These are phyloP conservation scores for Hypomontagnella monticulosa DNA, from an alignment of 495 filamentous ascomycete genomes.

Conservation along the genomic window DNA sequence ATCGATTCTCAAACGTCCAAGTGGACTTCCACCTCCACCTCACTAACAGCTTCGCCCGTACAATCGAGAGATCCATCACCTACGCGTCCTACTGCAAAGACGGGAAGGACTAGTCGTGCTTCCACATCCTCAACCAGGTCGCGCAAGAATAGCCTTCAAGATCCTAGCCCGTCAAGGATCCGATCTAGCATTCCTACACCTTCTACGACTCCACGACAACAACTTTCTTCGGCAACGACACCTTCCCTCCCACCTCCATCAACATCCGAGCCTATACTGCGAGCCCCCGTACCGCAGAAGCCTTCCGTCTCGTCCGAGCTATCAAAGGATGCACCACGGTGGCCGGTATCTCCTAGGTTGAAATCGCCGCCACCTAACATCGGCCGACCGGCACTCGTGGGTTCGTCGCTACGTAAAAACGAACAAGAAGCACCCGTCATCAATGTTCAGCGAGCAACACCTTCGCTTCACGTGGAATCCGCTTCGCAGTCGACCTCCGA, in stretches of 20 bases:
- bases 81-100: slow-evolving; percentile 47
- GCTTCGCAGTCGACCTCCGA: slow-evolving; percentile 53
- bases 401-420: slow-evolving; percentile 54
- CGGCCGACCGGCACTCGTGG: slow-evolving; percentile 50
- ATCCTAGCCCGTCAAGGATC: slow-evolving; percentile 71
- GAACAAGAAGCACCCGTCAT: slow-evolving; percentile 62
- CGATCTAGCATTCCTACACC: slow-evolving; percentile 64
- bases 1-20: slow-evolving; percentile 48
- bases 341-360: slow-evolving; percentile 72
- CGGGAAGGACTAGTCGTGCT: slow-evolving; percentile 36
- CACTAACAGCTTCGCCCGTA: slow-evolving; percentile 57
- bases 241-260: slow-evolving; percentile 65
- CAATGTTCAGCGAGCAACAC: slow-evolving; percentile 63
- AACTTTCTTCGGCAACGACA: slow-evolving; percentile 69
- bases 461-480: slow-evolving; percentile 52
- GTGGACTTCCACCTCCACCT: slow-evolving; percentile 58
- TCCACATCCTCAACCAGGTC: slow-evolving; percentile 56
- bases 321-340: slow-evolving; percentile 66
- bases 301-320: slow-evolving; percentile 60
- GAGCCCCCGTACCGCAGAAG: slow-evolving; percentile 71
- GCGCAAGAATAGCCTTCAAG: slow-evolving; percentile 73
- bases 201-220: slow-evolving; percentile 67
- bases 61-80: slow-evolving; percentile 64
- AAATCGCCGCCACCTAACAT: slow-evolving; percentile 72
- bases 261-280: slow-evolving; percentile 63